Evolutionary conservation across 352 stramenopile genomes (phyloP).

Genomic region (Globisporangium heterothallicum): DNA sequence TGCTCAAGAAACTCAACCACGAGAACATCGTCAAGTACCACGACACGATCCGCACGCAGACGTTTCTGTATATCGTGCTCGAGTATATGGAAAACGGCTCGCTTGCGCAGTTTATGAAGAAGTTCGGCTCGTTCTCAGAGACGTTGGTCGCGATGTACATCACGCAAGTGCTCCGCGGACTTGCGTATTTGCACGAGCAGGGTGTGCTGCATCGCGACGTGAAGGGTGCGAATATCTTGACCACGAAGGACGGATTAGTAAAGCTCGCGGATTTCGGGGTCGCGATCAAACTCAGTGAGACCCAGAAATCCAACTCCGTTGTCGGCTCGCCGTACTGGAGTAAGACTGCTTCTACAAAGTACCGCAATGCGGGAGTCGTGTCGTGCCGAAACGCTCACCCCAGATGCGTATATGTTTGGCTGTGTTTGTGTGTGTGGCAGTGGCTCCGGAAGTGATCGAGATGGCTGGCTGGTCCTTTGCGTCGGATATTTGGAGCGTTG

Average conservation of each 20-base stretch:
- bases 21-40: conserved; percentile 96
- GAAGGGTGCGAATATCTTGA: conserved; percentile 92
- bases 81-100: conserved; percentile 95
- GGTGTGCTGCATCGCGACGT: conserved; percentile 92
- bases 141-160: conserved; percentile 90
- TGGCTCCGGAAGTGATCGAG: conserved; percentile 95
- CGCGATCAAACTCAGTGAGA: conserved; percentile 84
- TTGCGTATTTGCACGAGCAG: conserved; percentile 89
- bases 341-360: too few relatives aligned
- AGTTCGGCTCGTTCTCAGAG: conserved; percentile 90
- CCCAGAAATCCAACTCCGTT: conserved; percentile 86
- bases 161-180: conserved; percentile 85
- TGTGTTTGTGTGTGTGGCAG: conserved; percentile 23
- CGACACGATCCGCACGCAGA: conserved; percentile 89
- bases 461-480: conserved; percentile 90
- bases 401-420: too few relatives aligned
- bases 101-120: conserved; percentile 90
- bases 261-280: conserved; percentile 93
- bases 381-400: too few relatives aligned
- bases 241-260: conserved; percentile 88
- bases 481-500: conserved; percentile 94
- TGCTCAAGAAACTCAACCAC: conserved; percentile 92
- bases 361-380: too few relatives aligned
- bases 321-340: conserved; percentile 95
- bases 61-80: conserved; percentile 80